phyloP scores from a whole-genome alignment of 306 rosid genomes.

The Cicer judaicum region DNA sequence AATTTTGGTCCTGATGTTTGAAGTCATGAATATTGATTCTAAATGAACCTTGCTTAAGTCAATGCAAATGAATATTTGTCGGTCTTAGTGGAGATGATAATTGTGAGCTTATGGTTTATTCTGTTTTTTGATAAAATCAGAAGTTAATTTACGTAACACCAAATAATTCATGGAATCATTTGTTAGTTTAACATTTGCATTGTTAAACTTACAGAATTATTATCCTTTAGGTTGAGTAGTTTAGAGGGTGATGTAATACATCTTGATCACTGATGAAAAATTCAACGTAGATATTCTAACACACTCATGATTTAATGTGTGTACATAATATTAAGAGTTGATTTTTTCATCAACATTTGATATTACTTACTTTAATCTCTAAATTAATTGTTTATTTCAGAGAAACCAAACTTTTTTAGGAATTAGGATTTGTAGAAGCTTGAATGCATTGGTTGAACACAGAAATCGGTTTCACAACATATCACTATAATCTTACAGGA shows the following conservation, averaged over 20 bases:
- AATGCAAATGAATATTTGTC: neutral
- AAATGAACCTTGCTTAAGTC: slow-evolving; percentile 4
- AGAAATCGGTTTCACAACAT: neutral
- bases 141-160: slow-evolving; percentile 3
- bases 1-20: neutral
- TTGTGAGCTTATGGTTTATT: neutral
- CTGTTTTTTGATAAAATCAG: slow-evolving; percentile 1
- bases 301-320: neutral
- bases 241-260: neutral
- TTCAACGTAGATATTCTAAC: neutral
- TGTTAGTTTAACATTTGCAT: neutral
- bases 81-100: neutral
- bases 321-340: neutral
- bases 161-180: slow-evolving; percentile 12
- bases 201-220: neutral
- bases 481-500: neutral
- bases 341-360: neutral
- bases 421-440: neutral
- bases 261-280: neutral
- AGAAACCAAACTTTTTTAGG: neutral
- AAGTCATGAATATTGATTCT: neutral
- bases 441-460: slow-evolving; percentile 6
- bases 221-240: neutral
- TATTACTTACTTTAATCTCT: neutral
- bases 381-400: neutral